Conservation (phyloP, 441 rosid species). For the Erodium moschatum region DNA sequence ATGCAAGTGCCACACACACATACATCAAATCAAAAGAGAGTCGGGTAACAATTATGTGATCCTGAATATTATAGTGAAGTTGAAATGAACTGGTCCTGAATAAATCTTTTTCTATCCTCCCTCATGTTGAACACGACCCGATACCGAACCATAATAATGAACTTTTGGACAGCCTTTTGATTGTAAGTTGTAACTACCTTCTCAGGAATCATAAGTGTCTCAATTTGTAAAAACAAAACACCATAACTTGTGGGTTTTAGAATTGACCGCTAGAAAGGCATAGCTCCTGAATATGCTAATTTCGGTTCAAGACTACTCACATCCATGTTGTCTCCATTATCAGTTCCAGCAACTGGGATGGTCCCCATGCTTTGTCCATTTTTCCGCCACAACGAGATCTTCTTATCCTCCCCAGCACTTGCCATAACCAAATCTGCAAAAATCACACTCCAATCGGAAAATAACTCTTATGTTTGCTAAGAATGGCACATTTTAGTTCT, state of each 20-base stretch:
- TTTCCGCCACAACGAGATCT: conserved; percentile 73
- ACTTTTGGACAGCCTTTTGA: neutral
- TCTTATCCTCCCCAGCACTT: conserved; percentile 91
- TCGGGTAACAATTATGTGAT: neutral
- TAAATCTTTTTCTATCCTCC: neutral
- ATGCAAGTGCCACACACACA: neutral
- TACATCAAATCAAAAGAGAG: neutral
- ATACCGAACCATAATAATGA: neutral
- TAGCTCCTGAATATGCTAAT: neutral
- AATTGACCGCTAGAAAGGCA: neutral
- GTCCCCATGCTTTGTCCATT: conserved; percentile 77
- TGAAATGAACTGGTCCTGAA: neutral
- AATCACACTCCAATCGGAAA: neutral
- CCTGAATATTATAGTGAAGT: neutral
- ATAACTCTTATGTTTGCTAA: too few species aligned
- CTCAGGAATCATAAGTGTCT: neutral
- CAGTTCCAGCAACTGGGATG: conserved; percentile 44
- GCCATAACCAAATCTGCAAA: conserved; percentile 81
- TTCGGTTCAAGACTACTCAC: conserved; percentile 23
- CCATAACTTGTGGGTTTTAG: neutral
- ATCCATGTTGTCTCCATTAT: conserved; percentile 63
- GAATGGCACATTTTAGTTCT: neutral
- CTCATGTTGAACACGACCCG: neutral
- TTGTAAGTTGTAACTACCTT: neutral
- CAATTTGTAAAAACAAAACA: neutral